phyloP scores from a whole-genome alignment of 2,329 filamentous ascomycete genomes.

The Helotiales sp. region DNA sequence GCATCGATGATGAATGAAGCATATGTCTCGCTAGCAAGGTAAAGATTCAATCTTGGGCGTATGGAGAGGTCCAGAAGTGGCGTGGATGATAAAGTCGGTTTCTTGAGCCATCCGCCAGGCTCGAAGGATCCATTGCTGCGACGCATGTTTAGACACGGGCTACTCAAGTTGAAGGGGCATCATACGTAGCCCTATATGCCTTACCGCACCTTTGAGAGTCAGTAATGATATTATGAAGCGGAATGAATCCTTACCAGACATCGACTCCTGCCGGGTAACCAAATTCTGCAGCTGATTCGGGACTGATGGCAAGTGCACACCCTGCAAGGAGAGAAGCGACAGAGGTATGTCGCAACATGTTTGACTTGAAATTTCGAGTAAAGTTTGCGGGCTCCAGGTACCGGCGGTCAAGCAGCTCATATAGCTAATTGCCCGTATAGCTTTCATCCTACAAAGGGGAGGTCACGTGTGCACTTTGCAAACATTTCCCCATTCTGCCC shows the following conservation, averaged over 20 bases:
- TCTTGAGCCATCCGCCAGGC: conserved; percentile 51
- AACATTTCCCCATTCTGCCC: background rate
- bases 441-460: background rate
- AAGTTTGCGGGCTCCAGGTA: background rate
- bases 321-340: conserved; percentile 2
- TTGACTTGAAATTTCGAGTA: background rate
- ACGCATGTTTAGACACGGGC: background rate
- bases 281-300: conserved; percentile 38
- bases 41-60: conserved; percentile 52
- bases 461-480: background rate
- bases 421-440: background rate
- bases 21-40: conserved; percentile 47
- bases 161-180: background rate
- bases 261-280: conserved; percentile 50
- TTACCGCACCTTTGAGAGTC: conserved; percentile 46
- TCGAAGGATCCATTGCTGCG: conserved; percentile 52
- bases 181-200: conserved; percentile 48
- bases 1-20: conserved; percentile 51
- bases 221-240: background rate
- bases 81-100: conserved; percentile 44
- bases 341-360: background rate
- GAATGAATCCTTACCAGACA: conserved; percentile 45
- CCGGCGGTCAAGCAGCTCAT: background rate
- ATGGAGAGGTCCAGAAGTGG: conserved; percentile 49
- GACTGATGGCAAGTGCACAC: conserved; percentile 19